phyloP scores from a whole-genome alignment of 2,329 filamentous ascomycete species.

The Fusarium xylarioides region DNA sequence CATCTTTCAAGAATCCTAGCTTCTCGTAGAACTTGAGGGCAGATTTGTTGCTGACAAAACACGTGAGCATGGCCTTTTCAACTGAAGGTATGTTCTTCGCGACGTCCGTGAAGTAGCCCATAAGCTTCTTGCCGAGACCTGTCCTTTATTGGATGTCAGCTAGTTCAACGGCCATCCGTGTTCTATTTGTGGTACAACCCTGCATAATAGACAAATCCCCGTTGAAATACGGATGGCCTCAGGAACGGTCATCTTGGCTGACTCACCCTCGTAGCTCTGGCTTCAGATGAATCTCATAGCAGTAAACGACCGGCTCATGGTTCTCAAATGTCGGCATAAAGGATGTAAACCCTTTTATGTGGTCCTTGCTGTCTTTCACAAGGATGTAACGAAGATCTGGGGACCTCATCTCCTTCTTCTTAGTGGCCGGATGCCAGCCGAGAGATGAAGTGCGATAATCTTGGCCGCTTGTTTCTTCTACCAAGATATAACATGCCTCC shows the following conservation, averaged over 20 bases:
- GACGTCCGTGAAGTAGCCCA: constrained; percentile 63
- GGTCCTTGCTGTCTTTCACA: constrained; percentile 52
- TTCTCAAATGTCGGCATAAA: constrained; percentile 78
- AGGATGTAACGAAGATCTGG: constrained; percentile 74
- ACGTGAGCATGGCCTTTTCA: constrained; percentile 77
- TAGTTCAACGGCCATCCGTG: constrained; percentile 8
- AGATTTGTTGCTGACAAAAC: constrained; percentile 68
- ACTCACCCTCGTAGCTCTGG: constrained; percentile 63
- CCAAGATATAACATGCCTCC: constrained; percentile 62
- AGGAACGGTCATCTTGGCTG: not conserved
- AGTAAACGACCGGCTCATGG: constrained; percentile 73
- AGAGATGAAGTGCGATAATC: constrained; percentile 70
- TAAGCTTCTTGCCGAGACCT: constrained; percentile 69
- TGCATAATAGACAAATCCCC: not conserved
- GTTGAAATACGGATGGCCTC: not conserved
- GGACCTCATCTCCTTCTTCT: constrained; percentile 74
- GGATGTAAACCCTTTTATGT: constrained; percentile 67
- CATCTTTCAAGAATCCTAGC: constrained; percentile 66
- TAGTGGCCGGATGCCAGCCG: constrained; percentile 71
- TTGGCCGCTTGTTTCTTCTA: constrained; percentile 69
- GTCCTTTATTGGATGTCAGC: constrained; percentile 52
- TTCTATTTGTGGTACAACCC: not conserved
- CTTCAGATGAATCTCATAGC: constrained; percentile 80
- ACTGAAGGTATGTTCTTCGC: constrained; percentile 64
- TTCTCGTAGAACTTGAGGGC: constrained; percentile 69